Base-by-base conservation (phyloP, 1,284 basidiomycete species). In the Mrakiaceae sp. region DNA sequence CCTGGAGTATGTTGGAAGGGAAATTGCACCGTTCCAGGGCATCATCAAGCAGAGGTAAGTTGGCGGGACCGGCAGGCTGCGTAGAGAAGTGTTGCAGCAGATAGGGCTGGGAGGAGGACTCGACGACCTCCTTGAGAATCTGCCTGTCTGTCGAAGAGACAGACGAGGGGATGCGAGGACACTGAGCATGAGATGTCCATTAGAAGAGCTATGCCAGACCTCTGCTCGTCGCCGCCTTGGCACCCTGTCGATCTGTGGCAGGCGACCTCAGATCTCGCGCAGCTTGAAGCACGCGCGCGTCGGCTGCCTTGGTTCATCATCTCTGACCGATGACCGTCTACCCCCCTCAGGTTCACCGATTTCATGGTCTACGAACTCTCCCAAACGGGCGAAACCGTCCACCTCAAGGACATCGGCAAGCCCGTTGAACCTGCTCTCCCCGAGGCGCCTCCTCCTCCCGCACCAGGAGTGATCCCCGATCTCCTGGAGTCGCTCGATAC, bases 11-110 rank as follows among this genome's bases (percentile, higher is more conserved):
- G 83, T 91, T 68, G 84, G 84, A 10, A 79, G 80, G 39, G 81
- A 82, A 66, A 81, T 86, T n/a, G 81, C 85, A 4, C 82, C 82
- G 69, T 86, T 96, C 68, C 81, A 86, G 59, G 93, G 90, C 7
- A 93, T 96, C 71, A 95, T 97, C 75, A 97, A 97, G 77, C 92
- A 96, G 77, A 81, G 92, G 92, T 91, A 67, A 67, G 80, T 69
- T 5, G 9, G 27, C 27, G 27, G 49, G 16, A 27, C 27, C 27
- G 27, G 27, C 27, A 27, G 27, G 27, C 27, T 27, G 27, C 27
- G 27, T 27, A 27, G 27, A 27, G 27, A 27, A 27, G 27, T 27
- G 27, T 27, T 27, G 27, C 27, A 27, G 27, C 27, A 27, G 27
- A 27, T 2, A 27, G 27, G 27, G 27, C 2, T 27, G 27, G 27